Evolutionary conservation across 1,284 basidiomycete species (phyloP).

Genomic region (Taiwanofungus camphoratus): DNA sequence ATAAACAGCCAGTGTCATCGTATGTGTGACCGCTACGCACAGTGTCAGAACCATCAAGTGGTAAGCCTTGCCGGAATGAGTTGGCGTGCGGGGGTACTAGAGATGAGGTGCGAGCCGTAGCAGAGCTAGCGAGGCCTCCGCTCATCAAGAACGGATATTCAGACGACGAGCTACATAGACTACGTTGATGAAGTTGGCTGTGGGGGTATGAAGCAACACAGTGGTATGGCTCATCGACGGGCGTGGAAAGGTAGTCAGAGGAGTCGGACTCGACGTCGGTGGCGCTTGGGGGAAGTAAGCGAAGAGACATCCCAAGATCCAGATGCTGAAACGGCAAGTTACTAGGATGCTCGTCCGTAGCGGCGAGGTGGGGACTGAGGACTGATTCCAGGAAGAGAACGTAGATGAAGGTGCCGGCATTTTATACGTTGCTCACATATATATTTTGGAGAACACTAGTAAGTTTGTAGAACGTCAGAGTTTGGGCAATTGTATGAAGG

Average conservation of each 20-base stretch:
- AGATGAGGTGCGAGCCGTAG: no score
- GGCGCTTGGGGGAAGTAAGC: conserved; percentile 15
- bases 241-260: conserved; percentile 19
- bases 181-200: no score
- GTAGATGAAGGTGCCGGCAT: no score
- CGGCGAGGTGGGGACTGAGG: neutral
- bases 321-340: conserved; percentile 17
- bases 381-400: neutral
- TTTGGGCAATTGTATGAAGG: neutral
- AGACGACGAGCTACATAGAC: no score
- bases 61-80: no score
- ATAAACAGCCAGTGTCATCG: no score
- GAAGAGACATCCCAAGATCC: conserved; percentile 13
- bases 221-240: conserved; percentile 12
- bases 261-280: conserved; percentile 20
- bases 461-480: conserved; percentile 3
- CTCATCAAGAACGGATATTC: no score
- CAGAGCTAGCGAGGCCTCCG: no score
- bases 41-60: no score
- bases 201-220: conserved; percentile 5
- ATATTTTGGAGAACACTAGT: conserved; percentile 3
- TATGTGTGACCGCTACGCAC: no score
- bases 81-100: no score
- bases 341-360: conserved; percentile 10
- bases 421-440: no score